Conservation (phyloP, 345 rosid genomes). For the Alliaria petiolata region DNA sequence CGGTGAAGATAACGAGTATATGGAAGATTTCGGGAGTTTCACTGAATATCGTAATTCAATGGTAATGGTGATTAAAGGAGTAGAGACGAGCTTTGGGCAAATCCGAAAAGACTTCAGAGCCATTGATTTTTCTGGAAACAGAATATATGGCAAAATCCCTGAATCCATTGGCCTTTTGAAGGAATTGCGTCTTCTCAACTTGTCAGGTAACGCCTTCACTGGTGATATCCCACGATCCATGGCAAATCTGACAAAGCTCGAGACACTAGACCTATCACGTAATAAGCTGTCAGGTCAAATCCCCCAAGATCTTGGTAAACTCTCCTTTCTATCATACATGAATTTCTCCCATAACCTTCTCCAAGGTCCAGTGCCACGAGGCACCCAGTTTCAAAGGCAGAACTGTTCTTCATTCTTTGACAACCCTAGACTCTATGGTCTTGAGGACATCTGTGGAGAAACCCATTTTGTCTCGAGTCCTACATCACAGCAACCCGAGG, state of each 20-base stretch:
- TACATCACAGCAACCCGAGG: neutral
- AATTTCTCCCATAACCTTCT: slow-evolving; percentile 15
- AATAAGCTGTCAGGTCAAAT: slow-evolving; percentile 5
- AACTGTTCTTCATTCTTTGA: neutral
- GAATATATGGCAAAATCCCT: neutral
- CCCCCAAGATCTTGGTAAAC: slow-evolving; percentile 1
- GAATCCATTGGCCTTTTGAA: neutral
- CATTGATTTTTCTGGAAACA: neutral
- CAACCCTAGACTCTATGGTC: neutral
- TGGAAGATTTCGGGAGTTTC: too few relatives aligned
- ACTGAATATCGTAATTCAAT: too few relatives aligned
- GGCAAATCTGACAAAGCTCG: neutral
- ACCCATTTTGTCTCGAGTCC: neutral
- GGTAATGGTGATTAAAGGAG: slow-evolving; percentile 14
- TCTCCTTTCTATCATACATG: neutral
- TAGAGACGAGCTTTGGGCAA: neutral
- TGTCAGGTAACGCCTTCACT: slow-evolving; percentile 1
- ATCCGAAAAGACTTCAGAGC: neutral
- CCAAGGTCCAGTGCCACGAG: slow-evolving; percentile 3
- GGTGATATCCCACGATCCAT: neutral
- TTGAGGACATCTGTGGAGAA: neutral
- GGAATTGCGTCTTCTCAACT: slow-evolving; percentile 1
- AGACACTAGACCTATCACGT: neutral
- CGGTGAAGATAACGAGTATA: neutral
- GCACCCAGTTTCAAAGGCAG: slow-evolving; percentile 17